These are phyloP conservation scores for Zasmidium cellare DNA, from an alignment of 2,329 filamentous ascomycete species.

Conservation along the genomic window DNA sequence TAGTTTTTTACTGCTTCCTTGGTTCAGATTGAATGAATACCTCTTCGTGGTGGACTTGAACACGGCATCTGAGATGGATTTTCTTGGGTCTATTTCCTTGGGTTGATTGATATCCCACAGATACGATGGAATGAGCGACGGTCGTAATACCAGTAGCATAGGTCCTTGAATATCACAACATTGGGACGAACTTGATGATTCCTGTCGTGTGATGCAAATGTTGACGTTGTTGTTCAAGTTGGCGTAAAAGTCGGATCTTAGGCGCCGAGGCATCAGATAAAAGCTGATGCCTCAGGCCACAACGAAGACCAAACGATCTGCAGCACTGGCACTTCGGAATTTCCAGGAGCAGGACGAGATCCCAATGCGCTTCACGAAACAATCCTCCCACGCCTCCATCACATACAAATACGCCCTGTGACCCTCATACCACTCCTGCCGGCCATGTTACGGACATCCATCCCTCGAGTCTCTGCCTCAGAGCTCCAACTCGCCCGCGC, in stretches of 20 bases:
- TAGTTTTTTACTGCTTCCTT: not conserved
- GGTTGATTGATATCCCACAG: not conserved
- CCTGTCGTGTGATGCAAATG: not conserved
- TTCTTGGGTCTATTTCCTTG: not conserved
- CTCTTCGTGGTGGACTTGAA: not conserved
- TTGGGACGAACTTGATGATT: not conserved
- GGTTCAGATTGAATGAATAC: not conserved
- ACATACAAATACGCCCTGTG: not conserved
- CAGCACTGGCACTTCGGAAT: not conserved
- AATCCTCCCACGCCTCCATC: not conserved
- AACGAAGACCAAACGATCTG: not conserved
- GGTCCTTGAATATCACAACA: not conserved
- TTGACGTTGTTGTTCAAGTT: not conserved
- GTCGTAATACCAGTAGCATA: not conserved
- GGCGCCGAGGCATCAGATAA: not conserved
- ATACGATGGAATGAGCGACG: slow-evolving; percentile 3
- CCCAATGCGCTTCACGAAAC: not conserved
- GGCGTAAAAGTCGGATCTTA: not conserved
- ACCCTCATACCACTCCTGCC: not conserved
- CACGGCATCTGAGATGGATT: not conserved
- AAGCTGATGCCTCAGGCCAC: not conserved
- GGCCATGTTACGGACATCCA: slow-evolving; percentile 20
- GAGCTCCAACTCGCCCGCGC: slow-evolving; percentile 14
- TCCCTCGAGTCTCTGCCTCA: slow-evolving; percentile 15
- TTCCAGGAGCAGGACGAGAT: not conserved